A percentile compares a stretch with the other conserved stretches of the same genome.
phyloP scores from a whole-genome alignment of 2,329 filamentous ascomycete species.

The Canariomyces notabilis region DNA sequence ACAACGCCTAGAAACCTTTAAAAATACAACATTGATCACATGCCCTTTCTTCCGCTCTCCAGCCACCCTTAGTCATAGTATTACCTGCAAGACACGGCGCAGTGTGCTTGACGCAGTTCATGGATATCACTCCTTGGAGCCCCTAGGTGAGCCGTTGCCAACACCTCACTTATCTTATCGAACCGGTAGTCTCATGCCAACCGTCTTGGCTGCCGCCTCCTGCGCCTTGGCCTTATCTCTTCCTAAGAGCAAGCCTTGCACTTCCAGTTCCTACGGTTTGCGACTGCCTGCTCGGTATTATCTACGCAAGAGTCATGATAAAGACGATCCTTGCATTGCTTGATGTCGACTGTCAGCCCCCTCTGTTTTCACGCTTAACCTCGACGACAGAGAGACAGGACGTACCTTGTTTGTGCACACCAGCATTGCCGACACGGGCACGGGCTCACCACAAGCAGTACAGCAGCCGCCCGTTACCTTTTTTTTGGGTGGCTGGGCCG shows the following conservation, averaged over 20 bases:
- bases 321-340: constrained; percentile 41
- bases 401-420: constrained; percentile 48
- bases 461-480: constrained; percentile 40
- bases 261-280: constrained; percentile 26
- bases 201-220: too few relatives aligned
- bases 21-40: too few relatives aligned
- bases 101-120: too few relatives aligned
- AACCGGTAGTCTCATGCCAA: too few relatives aligned
- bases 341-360: constrained; percentile 9
- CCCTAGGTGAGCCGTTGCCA: too few relatives aligned
- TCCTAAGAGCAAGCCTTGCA: constrained; percentile 19
- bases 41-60: too few relatives aligned
- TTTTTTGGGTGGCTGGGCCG: constrained; percentile 32
- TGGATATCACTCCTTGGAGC: too few relatives aligned
- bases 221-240: neutral
- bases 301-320: constrained; percentile 47
- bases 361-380: too few relatives aligned
- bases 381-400: constrained; percentile 4
- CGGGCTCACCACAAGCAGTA: constrained; percentile 43
- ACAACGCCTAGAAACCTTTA: too few relatives aligned
- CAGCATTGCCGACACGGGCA: constrained; percentile 43
- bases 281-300: constrained; percentile 34
- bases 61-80: too few relatives aligned
- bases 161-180: too few relatives aligned
- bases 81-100: too few relatives aligned